Conservation (phyloP, 495 filamentous ascomycete species). For the Neurospora sp. region DNA sequence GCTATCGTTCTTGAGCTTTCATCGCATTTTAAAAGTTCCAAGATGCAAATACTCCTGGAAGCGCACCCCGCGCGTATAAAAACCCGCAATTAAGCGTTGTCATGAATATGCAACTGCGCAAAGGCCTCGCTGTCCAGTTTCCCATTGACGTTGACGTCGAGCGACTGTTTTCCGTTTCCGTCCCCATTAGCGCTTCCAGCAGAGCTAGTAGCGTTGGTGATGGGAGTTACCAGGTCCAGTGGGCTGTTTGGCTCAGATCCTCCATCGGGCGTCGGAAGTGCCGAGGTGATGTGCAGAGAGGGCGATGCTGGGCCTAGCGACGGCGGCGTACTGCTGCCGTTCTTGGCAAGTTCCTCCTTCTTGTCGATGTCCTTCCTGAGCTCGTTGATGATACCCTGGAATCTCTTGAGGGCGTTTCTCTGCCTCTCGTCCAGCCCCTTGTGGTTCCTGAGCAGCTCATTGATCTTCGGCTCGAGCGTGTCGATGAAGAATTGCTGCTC, state of each 20-base stretch:
- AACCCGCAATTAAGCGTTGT: not conserved
- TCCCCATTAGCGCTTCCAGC: not conserved
- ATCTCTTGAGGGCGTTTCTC: constrained; percentile 50
- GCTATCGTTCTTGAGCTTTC: not conserved
- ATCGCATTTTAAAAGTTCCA: not conserved
- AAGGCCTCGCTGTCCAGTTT: not conserved
- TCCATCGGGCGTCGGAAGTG: constrained; percentile 46
- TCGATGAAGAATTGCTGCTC: not conserved
- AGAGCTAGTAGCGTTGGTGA: constrained; percentile 35
- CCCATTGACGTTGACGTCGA: not conserved
- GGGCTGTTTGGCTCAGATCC: constrained; percentile 57
- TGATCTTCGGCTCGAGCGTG: not conserved
- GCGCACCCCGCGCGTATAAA: not conserved
- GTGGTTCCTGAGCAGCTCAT: not conserved
- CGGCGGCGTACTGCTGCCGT: constrained; percentile 24
- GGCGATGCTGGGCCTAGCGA: constrained; percentile 15
- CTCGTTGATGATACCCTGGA: constrained; percentile 46
- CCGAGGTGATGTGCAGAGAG: constrained; percentile 35
- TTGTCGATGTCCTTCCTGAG: constrained; percentile 60
- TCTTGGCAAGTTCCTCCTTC: constrained; percentile 65
- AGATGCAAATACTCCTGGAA: not conserved
- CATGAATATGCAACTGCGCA: not conserved
- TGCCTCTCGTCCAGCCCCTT: not conserved
- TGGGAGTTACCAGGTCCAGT: constrained; percentile 46
- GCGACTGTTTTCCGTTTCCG: not conserved